These are phyloP conservation scores for Penicillium frequentans DNA, from an alignment of 2,329 filamentous ascomycete genomes.

Conservation along the genomic window DNA sequence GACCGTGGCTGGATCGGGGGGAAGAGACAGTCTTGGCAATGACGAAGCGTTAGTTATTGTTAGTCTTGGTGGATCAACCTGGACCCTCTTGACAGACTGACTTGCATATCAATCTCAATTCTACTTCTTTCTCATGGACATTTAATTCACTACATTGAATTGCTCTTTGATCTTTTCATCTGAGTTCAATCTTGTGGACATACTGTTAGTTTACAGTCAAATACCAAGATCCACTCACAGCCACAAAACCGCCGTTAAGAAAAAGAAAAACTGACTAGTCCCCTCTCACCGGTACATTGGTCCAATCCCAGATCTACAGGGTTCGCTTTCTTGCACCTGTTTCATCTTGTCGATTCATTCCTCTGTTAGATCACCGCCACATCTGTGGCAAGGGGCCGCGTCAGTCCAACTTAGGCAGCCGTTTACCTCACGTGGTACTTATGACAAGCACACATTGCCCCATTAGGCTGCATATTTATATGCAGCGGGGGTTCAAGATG, in stretches of 20 bases:
- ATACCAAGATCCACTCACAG: background rate
- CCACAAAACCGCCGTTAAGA: background rate
- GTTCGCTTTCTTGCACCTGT: slow-evolving; percentile 7
- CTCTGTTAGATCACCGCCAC: slow-evolving; percentile 11
- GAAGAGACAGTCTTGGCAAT: slow-evolving; percentile 24
- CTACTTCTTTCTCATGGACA: background rate
- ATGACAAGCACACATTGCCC: background rate
- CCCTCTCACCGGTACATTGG: background rate
- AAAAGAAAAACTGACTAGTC: background rate
- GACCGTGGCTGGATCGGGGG: slow-evolving; percentile 26
- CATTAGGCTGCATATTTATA: background rate
- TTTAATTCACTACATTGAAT: background rate
- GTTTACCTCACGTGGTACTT: background rate
- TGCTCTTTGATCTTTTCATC: background rate
- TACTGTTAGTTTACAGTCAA: background rate
- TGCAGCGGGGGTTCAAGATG: too few species aligned
- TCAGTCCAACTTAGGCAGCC: slow-evolving; percentile 14
- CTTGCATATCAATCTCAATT: background rate
- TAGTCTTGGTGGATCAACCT: background rate
- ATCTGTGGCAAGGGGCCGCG: slow-evolving; percentile 21
- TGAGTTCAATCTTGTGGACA: background rate
- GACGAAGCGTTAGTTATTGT: slow-evolving; percentile 18
- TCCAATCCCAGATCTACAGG: slow-evolving; percentile 10
- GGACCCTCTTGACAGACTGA: background rate
- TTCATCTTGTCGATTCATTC: background rate